Percentiles rank a stretch among this genome's conserved stretches.
Evolutionary conservation across 2,329 filamentous ascomycete species (phyloP).

Genomic region (Ascochyta fabae): DNA sequence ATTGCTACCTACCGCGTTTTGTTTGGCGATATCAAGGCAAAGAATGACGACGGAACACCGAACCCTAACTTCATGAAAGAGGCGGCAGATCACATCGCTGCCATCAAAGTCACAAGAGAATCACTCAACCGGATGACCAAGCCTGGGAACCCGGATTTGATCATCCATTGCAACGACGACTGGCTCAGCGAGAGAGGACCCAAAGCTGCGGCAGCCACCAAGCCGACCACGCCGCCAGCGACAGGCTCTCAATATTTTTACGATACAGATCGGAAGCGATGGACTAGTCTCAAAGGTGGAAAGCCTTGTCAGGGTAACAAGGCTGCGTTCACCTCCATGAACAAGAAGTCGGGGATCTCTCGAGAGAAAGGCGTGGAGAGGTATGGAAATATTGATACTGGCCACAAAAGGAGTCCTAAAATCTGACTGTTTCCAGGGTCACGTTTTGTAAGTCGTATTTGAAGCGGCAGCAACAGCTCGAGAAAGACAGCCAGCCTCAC

Average conservation of each 20-base stretch:
- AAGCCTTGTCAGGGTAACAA: slow-evolving; percentile 19
- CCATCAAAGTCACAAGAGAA: slow-evolving; percentile 13
- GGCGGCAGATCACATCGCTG: slow-evolving; percentile 8
- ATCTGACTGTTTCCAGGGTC: slow-evolving; percentile 1
- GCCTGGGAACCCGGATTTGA: slow-evolving; percentile 6
- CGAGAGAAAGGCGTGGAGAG: slow-evolving; percentile 7
- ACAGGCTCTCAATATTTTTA: slow-evolving; percentile 5
- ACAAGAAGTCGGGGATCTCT: neutral
- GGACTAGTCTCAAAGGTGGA: slow-evolving; percentile 10
- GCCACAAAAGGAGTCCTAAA: neutral
- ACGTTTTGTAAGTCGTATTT: slow-evolving; percentile 13
- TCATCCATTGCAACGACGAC: slow-evolving; percentile 22
- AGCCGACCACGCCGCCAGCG: neutral
- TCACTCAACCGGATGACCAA: slow-evolving; percentile 15
- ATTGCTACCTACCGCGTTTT: slow-evolving; percentile 17
- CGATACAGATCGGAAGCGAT: slow-evolving; percentile 12
- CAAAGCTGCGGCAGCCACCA: slow-evolving; percentile 1
- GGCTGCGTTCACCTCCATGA: slow-evolving; percentile 9
- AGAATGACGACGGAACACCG: slow-evolving; percentile 2
- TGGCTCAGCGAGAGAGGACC: slow-evolving; percentile 13
- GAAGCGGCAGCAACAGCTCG: slow-evolving; percentile 9
- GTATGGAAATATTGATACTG: neutral
- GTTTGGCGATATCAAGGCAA: slow-evolving; percentile 14
- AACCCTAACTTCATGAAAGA: slow-evolving; percentile 11
- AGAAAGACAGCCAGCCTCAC: slow-evolving; percentile 17